Evolutionary conservation across 139 green algal species (phyloP).

Genomic region (Chlamydomonas schloesseri): DNA sequence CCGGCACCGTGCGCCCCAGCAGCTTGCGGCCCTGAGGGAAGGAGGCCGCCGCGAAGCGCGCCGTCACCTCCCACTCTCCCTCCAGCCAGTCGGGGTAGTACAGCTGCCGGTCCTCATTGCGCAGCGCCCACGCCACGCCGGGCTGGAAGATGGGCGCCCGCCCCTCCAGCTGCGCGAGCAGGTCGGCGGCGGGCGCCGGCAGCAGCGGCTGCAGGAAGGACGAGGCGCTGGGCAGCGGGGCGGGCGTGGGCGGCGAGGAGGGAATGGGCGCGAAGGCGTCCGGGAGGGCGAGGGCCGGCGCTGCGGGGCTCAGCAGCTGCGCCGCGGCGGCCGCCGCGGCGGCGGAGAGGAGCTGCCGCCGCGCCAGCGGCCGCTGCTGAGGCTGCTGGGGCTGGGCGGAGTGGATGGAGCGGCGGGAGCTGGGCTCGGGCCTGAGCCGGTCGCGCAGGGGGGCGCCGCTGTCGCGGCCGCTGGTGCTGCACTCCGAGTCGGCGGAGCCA

Average conservation of each 20-base stretch:
- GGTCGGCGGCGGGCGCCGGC: background rate
- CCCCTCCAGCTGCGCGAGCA: conserved; percentile 21
- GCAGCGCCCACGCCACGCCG: conserved; percentile 14
- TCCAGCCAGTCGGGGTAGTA: conserved; percentile 33
- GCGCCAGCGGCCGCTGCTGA: no score
- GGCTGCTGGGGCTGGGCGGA: no score
- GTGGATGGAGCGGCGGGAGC: no score
- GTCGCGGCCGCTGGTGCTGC: no score
- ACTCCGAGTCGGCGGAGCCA: no score
- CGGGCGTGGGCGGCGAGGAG: background rate
- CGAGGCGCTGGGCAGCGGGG: background rate
- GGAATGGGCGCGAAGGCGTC: background rate
- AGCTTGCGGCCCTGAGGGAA: conserved; percentile 39
- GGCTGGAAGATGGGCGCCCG: background rate
- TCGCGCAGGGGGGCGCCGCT: no score
- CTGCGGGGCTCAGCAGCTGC: background rate
- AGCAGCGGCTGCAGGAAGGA: conserved; percentile 29
- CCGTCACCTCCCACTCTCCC: conserved; percentile 43
- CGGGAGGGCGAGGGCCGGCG: no score
- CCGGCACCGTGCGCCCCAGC: conserved; percentile 37
- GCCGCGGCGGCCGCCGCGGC: no score
- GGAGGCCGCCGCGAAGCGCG: conserved; percentile 11
- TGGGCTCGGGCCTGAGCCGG: no score
- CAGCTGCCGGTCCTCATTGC: conserved; percentile 27
- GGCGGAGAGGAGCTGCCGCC: no score